phyloP scores from a whole-genome alignment of 1,284 basidiomycete genomes.

The Farysia itapuensis region DNA sequence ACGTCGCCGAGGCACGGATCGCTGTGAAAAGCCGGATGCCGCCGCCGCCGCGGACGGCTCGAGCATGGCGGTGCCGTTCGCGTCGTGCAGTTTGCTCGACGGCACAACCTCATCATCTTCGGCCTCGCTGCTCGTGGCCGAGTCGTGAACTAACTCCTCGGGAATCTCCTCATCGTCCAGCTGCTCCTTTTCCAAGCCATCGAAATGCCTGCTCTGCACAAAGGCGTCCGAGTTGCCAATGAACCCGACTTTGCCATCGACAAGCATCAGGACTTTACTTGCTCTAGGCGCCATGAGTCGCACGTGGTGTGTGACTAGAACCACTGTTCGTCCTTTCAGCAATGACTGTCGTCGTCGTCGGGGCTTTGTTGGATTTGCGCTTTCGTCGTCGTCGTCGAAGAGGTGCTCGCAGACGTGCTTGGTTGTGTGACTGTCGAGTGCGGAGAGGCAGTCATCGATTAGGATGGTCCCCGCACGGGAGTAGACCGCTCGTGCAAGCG shows the following conservation, averaged over 20 bases:
- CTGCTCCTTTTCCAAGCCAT: slow-evolving; percentile 14
- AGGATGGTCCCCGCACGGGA: slow-evolving; percentile 69
- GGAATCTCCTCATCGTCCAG: slow-evolving; percentile 3
- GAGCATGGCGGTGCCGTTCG: slow-evolving; percentile 1
- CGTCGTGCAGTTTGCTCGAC: background rate
- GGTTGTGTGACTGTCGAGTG: slow-evolving; percentile 58
- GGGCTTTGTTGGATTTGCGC: slow-evolving; percentile 15
- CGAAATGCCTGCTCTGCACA: slow-evolving; percentile 61
- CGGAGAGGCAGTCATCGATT: slow-evolving; percentile 74
- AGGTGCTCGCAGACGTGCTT: slow-evolving; percentile 55
- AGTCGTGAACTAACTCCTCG: slow-evolving; percentile 1
- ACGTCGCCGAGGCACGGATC: slow-evolving; percentile 42
- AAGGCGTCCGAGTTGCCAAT: slow-evolving; percentile 68
- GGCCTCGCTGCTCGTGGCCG: slow-evolving; percentile 22
- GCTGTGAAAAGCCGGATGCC: slow-evolving; percentile 22
- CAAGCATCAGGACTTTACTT: slow-evolving; percentile 66
- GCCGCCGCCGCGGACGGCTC: slow-evolving; percentile 5
- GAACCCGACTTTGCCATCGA: slow-evolving; percentile 68
- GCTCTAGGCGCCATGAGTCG: background rate
- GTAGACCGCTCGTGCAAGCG: slow-evolving; percentile 74
- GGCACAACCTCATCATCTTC: slow-evolving; percentile 8
- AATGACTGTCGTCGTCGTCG: slow-evolving; percentile 63
- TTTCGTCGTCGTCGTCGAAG: slow-evolving; percentile 39
- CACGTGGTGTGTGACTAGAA: slow-evolving; percentile 70
- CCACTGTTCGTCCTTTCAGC: slow-evolving; percentile 67